Conservation (phyloP, 164 flowering plant genomes). For the Vitis rupestris region DNA sequence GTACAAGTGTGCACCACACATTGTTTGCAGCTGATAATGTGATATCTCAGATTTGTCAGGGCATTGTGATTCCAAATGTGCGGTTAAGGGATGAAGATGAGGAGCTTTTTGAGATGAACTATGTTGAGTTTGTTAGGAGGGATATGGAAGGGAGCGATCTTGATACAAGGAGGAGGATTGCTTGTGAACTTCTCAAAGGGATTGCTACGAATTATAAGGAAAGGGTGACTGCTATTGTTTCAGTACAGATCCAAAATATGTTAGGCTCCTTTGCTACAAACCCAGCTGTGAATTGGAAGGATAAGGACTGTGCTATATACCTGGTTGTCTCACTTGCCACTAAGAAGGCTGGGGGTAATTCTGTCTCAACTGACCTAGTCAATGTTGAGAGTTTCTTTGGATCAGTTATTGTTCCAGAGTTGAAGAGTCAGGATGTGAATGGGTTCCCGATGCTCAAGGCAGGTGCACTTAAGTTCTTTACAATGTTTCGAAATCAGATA, state of each 20-base stretch:
- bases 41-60: constrained; percentile 65
- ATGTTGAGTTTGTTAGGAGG: constrained; percentile 84
- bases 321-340: constrained; percentile 83
- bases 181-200: constrained; percentile 95
- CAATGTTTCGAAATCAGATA: constrained; percentile 71
- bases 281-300: constrained; percentile 79
- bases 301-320: constrained; percentile 96
- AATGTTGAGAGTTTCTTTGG: constrained; percentile 72
- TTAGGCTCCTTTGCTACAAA: constrained; percentile 56
- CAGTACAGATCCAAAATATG: constrained; percentile 59
- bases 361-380: constrained; percentile 74
- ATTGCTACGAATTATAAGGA: constrained; percentile 69
- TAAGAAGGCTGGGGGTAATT: constrained; percentile 65
- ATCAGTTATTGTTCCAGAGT: constrained; percentile 73
- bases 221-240: constrained; percentile 58
- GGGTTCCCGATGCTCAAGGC: constrained; percentile 86
- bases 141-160: constrained; percentile 96
- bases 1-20: constrained; percentile 75
- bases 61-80: constrained; percentile 88
- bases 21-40: constrained; percentile 59
- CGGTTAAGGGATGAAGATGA: constrained; percentile 88
- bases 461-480: constrained; percentile 85
- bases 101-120: constrained; percentile 90
- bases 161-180: constrained; percentile 92
- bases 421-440: constrained; percentile 71